Conservation (phyloP, 2,329 filamentous ascomycete genomes). For the Emericellopsis atlantica region DNA sequence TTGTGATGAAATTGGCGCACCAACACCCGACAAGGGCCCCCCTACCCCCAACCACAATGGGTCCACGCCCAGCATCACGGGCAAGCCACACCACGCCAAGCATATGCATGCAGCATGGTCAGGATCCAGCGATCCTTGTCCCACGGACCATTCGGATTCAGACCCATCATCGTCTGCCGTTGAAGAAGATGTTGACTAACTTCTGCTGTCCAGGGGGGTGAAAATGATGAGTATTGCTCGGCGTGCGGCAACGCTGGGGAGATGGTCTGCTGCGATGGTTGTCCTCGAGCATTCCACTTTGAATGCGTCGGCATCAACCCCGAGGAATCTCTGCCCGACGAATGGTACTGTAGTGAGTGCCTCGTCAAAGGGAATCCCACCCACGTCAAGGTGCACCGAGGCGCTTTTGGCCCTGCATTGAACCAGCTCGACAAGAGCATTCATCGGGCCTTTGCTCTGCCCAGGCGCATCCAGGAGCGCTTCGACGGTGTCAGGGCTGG, state of each 20-base stretch:
- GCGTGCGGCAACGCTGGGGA: constrained; percentile 75
- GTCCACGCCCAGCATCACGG: neutral
- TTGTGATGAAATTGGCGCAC: constrained; percentile 5
- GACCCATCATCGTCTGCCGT: no score
- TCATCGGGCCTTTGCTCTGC: constrained; percentile 60
- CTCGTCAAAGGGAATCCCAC: constrained; percentile 35
- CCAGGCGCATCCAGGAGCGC: constrained; percentile 55
- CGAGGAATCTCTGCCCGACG: constrained; percentile 46
- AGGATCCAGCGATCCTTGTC: no score
- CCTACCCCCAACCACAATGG: neutral
- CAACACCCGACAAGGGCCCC: constrained; percentile 2
- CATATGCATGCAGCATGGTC: no score
- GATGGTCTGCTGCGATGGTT: constrained; percentile 88
- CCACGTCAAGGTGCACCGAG: constrained; percentile 32
- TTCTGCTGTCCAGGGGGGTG: constrained; percentile 21
- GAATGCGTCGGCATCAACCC: constrained; percentile 70
- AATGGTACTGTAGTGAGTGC: constrained; percentile 79
- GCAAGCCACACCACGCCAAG: constrained; percentile 3
- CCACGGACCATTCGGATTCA: no score
- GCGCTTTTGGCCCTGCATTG: constrained; percentile 50
- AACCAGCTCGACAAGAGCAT: constrained; percentile 55
- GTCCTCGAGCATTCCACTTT: constrained; percentile 81
- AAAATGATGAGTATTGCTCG: constrained; percentile 86
- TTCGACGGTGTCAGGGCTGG: constrained; percentile 74
- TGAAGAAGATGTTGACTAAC: constrained; percentile 18